Conservation (phyloP, 768 basidiomycete genomes). For the Lactarius evosmus region DNA sequence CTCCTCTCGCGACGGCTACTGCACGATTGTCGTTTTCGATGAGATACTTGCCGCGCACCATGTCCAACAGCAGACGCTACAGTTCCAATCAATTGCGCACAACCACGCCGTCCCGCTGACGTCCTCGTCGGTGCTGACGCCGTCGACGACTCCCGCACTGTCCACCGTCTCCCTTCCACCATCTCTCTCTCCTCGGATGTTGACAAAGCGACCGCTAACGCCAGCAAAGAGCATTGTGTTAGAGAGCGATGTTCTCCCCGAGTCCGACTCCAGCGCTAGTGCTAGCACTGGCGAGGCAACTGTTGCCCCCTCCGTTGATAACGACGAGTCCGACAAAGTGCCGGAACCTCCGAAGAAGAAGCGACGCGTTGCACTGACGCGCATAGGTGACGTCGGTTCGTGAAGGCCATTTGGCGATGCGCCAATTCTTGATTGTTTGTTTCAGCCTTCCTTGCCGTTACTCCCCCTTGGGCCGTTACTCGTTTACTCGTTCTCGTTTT, state of each 20-base stretch:
- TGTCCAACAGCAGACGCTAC: slow-evolving; percentile 87
- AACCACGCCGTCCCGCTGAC: slow-evolving; percentile 70
- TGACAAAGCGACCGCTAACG: slow-evolving; percentile 32
- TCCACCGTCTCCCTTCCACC: slow-evolving; percentile 26
- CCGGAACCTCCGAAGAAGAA: slow-evolving; percentile 80
- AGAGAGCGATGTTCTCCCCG: slow-evolving; percentile 16
- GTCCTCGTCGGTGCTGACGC: slow-evolving; percentile 37
- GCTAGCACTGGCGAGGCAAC: slow-evolving; percentile 7
- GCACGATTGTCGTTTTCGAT: slow-evolving; percentile 92
- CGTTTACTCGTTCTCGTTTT: slow-evolving; percentile 3
- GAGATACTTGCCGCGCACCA: slow-evolving; percentile 87
- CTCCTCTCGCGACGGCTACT: slow-evolving; percentile 94
- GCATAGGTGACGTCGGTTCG: slow-evolving; percentile 49
- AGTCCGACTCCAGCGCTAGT: slow-evolving; percentile 32
- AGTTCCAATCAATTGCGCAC: slow-evolving; percentile 87
- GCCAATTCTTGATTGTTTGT: not conserved
- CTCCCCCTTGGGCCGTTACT: slow-evolving; percentile 2
- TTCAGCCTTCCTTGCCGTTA: not conserved
- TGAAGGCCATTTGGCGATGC: slow-evolving; percentile 1
- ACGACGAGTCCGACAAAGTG: slow-evolving; percentile 30
- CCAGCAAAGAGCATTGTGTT: slow-evolving; percentile 28
- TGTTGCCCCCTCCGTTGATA: slow-evolving; percentile 1
- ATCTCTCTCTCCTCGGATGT: slow-evolving; percentile 24
- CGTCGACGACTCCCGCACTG: slow-evolving; percentile 39
- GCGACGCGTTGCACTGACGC: slow-evolving; percentile 72